These are phyloP conservation scores for Trypanosoma conorhini DNA, from an alignment of 208 protist species.

Conservation along the genomic window DNA sequence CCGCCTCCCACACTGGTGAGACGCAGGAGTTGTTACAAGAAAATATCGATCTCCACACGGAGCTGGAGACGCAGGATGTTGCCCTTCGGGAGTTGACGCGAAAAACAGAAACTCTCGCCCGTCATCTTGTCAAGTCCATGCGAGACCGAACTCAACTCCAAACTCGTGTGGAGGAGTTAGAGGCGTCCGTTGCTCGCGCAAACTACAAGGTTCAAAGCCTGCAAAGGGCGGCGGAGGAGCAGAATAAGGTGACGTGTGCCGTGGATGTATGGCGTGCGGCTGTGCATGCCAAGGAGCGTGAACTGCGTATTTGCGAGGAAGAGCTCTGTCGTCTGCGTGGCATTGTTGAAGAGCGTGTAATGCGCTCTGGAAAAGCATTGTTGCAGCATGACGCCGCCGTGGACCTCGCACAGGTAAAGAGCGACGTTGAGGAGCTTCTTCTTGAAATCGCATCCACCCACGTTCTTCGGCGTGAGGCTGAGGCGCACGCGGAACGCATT, in stretches of 20 bases:
- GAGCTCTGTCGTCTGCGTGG: conserved; percentile 68
- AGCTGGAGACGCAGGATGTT: conserved; percentile 58
- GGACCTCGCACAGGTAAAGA: conserved; percentile 19
- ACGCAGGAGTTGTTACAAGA: conserved; percentile 29
- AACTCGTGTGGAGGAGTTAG: conserved; percentile 55
- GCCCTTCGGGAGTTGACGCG: conserved; percentile 39
- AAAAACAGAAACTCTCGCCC: conserved; percentile 79
- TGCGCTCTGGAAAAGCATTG: conserved; percentile 27
- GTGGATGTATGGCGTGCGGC: conserved; percentile 38
- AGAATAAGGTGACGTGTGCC: conserved; percentile 37
- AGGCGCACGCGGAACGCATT: conserved; percentile 55
- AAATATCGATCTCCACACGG: conserved; percentile 40
- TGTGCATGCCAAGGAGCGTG: conserved; percentile 71
- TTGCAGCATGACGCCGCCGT: background rate
- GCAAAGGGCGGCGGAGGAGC: conserved; percentile 45
- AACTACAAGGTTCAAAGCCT: conserved; percentile 64
- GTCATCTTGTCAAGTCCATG: conserved; percentile 78
- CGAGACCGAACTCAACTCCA: conserved; percentile 66
- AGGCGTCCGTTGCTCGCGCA: conserved; percentile 58
- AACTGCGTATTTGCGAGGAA: conserved; percentile 76
- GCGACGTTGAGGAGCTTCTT: conserved; percentile 35
- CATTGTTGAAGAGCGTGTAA: conserved; percentile 55
- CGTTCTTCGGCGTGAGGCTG: conserved; percentile 63
- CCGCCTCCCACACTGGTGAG: background rate
- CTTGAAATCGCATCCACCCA: conserved; percentile 64